Conservation (phyloP, 257 asterid species). For the Agastache rugosa region DNA sequence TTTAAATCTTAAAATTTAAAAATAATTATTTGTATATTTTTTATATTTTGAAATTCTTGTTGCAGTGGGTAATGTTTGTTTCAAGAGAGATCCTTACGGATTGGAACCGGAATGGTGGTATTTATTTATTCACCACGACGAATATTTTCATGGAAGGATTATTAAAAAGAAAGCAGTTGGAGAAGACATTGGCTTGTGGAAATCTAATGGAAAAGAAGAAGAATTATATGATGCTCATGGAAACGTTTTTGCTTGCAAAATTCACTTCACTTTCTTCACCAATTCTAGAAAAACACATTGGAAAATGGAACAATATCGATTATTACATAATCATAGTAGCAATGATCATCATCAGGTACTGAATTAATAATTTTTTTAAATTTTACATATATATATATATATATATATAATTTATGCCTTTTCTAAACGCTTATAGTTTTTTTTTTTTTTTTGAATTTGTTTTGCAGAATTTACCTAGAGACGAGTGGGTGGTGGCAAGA, state of each 20-base stretch:
- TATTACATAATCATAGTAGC: not conserved
- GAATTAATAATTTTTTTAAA: too few species aligned
- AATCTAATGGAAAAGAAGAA: not conserved
- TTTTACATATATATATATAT: too few species aligned
- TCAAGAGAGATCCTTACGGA: not conserved
- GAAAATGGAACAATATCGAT: slow-evolving; percentile 20
- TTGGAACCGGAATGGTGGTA: not conserved
- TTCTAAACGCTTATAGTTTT: too few species aligned
- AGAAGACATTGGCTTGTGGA: slow-evolving; percentile 23
- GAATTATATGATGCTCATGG: not conserved
- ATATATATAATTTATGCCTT: too few species aligned
- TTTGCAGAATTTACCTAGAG: not conserved
- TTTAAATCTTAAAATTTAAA: too few species aligned
- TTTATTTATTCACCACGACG: not conserved
- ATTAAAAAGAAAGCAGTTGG: not conserved
- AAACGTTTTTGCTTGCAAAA: slow-evolving; percentile 4
- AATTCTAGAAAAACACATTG: not conserved
- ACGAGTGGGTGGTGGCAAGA: slow-evolving; percentile 35
- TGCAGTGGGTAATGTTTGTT: not conserved
- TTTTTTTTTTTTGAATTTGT: not conserved
- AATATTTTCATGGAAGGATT: slow-evolving; percentile 24
- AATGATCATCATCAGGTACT: not conserved
- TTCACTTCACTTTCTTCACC: not conserved
- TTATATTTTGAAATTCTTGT: not conserved
- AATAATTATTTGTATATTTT: not conserved